Evolutionary conservation across 2,329 filamentous ascomycete genomes (phyloP).

Genomic region (Xylaria sp.): DNA sequence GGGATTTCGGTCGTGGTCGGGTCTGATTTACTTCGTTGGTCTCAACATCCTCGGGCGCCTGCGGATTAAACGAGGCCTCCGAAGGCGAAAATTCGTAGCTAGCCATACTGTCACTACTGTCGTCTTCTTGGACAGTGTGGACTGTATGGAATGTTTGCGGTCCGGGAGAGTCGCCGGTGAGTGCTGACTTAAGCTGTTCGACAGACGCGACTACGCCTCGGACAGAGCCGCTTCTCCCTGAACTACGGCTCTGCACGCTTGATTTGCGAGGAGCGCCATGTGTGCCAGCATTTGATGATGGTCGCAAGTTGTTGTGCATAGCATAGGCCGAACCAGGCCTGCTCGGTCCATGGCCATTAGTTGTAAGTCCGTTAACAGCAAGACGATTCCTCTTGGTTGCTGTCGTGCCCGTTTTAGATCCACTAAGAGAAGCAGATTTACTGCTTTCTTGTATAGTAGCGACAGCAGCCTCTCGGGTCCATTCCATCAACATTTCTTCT

Average conservation of each 20-base stretch:
- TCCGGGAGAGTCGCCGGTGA: constrained; percentile 62
- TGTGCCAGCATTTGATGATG: constrained; percentile 58
- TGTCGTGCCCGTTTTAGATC: constrained; percentile 75
- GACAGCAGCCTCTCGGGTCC: constrained; percentile 81
- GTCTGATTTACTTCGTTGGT: constrained; percentile 34
- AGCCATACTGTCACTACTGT: constrained; percentile 74
- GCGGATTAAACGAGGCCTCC: constrained; percentile 70
- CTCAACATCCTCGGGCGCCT: constrained; percentile 47
- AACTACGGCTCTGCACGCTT: constrained; percentile 64
- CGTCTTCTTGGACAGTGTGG: constrained; percentile 54
- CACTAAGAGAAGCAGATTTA: constrained; percentile 79
- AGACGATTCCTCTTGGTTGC: constrained; percentile 66
- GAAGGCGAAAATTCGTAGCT: constrained; percentile 76
- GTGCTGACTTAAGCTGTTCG: constrained; percentile 71
- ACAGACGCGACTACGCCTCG: constrained; percentile 68
- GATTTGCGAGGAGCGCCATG: constrained; percentile 58
- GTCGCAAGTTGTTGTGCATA: constrained; percentile 63
- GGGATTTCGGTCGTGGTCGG: constrained; percentile 43
- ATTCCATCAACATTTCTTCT: constrained; percentile 81
- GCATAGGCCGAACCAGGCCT: constrained; percentile 60
- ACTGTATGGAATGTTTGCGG: constrained; percentile 55
- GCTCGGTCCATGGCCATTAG: constrained; percentile 54
- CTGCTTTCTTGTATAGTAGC: constrained; percentile 74
- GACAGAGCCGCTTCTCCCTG: constrained; percentile 57
- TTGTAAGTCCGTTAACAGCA: constrained; percentile 64